These are phyloP conservation scores for Chamaenerion angustifolium DNA, from an alignment of 345 rosid genomes.

Conservation along the genomic window DNA sequence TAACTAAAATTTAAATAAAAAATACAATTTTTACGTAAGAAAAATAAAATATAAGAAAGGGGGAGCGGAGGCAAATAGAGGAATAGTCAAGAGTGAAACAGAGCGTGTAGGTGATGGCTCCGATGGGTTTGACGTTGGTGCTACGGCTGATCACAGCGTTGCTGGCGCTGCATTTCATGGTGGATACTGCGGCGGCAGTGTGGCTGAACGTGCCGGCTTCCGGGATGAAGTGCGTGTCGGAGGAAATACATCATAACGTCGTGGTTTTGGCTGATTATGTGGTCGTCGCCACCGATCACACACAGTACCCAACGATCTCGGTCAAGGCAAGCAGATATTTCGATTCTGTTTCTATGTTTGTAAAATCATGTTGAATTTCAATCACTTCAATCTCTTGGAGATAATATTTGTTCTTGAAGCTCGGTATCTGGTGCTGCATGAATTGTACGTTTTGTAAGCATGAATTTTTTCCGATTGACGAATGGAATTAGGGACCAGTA, in stretches of 20 bases:
- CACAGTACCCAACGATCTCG: conserved; percentile 38
- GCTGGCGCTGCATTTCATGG: conserved; percentile 6
- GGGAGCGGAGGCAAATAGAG: background rate
- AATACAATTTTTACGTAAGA: background rate
- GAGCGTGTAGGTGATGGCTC: background rate
- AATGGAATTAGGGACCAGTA: too few relatives aligned
- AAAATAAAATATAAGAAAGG: background rate
- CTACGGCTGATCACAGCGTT: conserved; percentile 4
- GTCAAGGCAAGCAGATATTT: conserved; percentile 37
- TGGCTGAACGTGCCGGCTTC: conserved; percentile 61
- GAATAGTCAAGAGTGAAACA: conserved; percentile 1
- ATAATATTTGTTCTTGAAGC: too few relatives aligned
- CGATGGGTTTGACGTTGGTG: conserved; percentile 5
- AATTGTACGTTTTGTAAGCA: too few relatives aligned
- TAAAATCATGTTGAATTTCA: too few relatives aligned
- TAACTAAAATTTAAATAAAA: background rate
- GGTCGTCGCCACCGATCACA: conserved; percentile 47
- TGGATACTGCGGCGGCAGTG: conserved; percentile 28
- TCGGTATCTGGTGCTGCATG: too few relatives aligned
- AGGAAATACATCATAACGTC: conserved; percentile 67
- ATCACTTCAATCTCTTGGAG: too few relatives aligned
- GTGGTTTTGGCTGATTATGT: conserved; percentile 75
- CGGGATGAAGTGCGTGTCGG: conserved; percentile 87
- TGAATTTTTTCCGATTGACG: too few relatives aligned
- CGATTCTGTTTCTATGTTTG: too few relatives aligned